These are phyloP conservation scores for Phytophthora melonis DNA, from an alignment of 352 stramenopile species.

Conservation along the genomic window DNA sequence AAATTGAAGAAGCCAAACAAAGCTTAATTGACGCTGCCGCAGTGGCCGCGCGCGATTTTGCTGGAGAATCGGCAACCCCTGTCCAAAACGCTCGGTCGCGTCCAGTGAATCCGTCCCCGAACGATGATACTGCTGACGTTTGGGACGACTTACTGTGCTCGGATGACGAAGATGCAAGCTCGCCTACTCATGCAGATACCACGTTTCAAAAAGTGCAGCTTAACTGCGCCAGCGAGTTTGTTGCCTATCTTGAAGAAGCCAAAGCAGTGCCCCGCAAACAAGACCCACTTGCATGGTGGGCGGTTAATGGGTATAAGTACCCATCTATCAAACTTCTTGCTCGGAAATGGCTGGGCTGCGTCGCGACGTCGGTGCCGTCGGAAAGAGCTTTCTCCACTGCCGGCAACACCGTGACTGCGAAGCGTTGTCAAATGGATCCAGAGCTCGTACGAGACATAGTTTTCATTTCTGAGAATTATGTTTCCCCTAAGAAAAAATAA, in stretches of 20 bases:
- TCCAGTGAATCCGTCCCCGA: background rate
- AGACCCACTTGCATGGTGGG: background rate
- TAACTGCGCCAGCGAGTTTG: background rate
- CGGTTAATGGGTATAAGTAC: background rate
- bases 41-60: background rate
- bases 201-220: background rate
- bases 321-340: background rate
- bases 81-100: background rate
- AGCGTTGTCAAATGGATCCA: background rate
- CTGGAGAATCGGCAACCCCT: background rate
- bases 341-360: background rate
- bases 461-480: background rate
- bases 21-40: background rate
- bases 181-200: background rate
- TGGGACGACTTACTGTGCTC: background rate
- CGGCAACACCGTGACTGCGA: background rate
- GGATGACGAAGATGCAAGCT: background rate
- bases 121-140: background rate
- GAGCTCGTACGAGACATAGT: background rate
- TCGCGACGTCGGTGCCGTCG: background rate
- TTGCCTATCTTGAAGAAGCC: background rate
- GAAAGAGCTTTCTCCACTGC: background rate
- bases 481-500: background rate
- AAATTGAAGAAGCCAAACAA: background rate
- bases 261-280: background rate